phyloP scores from a whole-genome alignment of 1,139 yeast species.

The Nakaseomyces bracarensis region DNA sequence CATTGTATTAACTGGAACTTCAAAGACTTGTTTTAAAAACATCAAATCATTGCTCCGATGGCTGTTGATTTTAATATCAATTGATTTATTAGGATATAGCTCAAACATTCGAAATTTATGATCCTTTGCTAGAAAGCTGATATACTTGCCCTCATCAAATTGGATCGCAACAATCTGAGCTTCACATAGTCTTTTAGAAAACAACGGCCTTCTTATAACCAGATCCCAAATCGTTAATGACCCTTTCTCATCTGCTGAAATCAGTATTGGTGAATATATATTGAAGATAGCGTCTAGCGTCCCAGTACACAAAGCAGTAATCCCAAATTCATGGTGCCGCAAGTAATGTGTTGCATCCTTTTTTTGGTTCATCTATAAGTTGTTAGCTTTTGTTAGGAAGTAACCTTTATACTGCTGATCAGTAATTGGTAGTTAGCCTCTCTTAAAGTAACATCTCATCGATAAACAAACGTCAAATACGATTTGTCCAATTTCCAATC shows the following conservation, averaged over 20 bases:
- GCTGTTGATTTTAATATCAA: neutral
- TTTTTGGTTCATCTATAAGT: conserved; percentile 27
- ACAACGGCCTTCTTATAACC: conserved; percentile 24
- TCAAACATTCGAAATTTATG: conserved; percentile 22
- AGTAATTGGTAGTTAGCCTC: too few relatives aligned
- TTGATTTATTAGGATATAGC: neutral
- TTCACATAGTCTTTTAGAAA: conserved; percentile 9
- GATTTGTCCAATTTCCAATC: too few relatives aligned
- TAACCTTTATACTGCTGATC: too few relatives aligned
- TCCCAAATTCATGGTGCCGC: conserved; percentile 16
- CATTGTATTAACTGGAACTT: conserved; percentile 29
- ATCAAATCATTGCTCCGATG: neutral
- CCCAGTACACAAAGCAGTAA: conserved; percentile 12
- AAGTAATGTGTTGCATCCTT: conserved; percentile 21
- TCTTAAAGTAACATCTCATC: too few relatives aligned
- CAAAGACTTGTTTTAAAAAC: conserved; percentile 15
- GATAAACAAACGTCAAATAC: too few relatives aligned
- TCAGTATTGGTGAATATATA: conserved; percentile 14
- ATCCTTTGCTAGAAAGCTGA: conserved; percentile 25
- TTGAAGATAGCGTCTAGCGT: conserved; percentile 6
- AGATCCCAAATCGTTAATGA: conserved; percentile 25
- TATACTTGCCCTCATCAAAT: conserved; percentile 9
- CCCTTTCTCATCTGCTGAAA: conserved; percentile 28
- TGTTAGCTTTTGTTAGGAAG: too few relatives aligned
- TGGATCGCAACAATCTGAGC: conserved; percentile 19